Base-by-base conservation (phyloP, 306 rosid genomes). In the Cicer cuneatum region DNA sequence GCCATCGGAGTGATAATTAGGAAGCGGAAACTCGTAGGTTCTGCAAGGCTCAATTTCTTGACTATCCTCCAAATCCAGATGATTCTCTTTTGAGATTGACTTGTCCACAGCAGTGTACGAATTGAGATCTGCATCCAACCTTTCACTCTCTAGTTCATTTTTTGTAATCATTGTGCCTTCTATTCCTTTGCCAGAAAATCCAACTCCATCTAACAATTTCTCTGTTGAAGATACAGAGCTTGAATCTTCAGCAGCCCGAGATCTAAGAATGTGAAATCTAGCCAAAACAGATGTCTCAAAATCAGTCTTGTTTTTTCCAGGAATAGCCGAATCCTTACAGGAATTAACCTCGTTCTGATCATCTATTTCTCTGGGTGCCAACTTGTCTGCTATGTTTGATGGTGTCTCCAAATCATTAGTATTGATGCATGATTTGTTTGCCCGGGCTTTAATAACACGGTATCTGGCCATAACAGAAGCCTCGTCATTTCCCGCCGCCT, bases 391-490 rank as follows among this genome's bases (percentile, higher is more conserved):
- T 67, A 68, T 41, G 77, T 37, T 67, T 24, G 81, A 87, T 67
- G 69, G 76, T 51, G 66, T 81, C 61, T 76, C 86, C 14, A 33
- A 52, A 71, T 63, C 41, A 64, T 19, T 18, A 57, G 61, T 6
- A 48, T 47, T 19, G 14, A 6, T 8, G 51, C 66, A 59, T 37
- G 69, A 9, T 52, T 73, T 62, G 67, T 83, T 87, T 39, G 8
- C 81, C 52, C 89, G 82, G 57, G 84, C 33, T 76, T 75, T 80
- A 14, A 89, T 81, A 84, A 83, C 73, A 62, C 51, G 78, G 68
- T 87, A 81, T 70, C 90, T 75, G 60, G 87, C 83, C 89, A 80
- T 49, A 52, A 87, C 81, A n/a, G 93, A 86, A 84, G 82, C 81
- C 75, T 85, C 61, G 60, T 66, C 57, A 24, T 45, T 66, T 66